Evolutionary conservation across 805 yeast species (phyloP).

Genomic region (Yarrowia osloensis): DNA sequence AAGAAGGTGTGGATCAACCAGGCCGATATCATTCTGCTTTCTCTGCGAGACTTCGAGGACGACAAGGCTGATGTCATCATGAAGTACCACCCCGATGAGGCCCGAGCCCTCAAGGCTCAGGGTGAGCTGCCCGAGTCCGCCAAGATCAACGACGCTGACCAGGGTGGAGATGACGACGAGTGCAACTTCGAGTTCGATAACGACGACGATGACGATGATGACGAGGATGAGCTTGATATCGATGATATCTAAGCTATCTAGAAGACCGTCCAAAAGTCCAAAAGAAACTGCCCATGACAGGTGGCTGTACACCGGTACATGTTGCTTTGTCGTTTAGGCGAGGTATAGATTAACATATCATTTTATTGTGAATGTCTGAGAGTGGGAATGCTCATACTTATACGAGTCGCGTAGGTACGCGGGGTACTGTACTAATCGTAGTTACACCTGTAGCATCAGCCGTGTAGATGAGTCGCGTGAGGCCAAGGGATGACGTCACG

Average conservation of each 20-base stretch:
- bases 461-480: too few relatives aligned
- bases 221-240: slow-evolving; percentile 73
- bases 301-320: neutral
- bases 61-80: slow-evolving; percentile 97
- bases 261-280: slow-evolving; percentile 7
- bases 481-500: neutral
- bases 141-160: slow-evolving; percentile 95
- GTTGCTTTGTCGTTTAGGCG: neutral
- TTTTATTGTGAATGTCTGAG: neutral
- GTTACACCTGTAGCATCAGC: too few relatives aligned
- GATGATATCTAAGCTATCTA: slow-evolving; percentile 73
- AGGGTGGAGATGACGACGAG: slow-evolving; percentile 94
- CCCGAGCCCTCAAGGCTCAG: slow-evolving; percentile 89
- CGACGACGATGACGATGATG: slow-evolving; percentile 78
- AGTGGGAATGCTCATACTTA: neutral
- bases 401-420: too few relatives aligned
- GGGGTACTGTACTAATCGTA: too few relatives aligned
- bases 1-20: slow-evolving; percentile 99
- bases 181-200: slow-evolving; percentile 98
- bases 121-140: slow-evolving; percentile 98
- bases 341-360: slow-evolving; percentile 28
- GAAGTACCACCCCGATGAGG: slow-evolving; percentile 96
- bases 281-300: neutral
- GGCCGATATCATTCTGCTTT: slow-evolving; percentile 95
- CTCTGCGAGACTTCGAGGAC: slow-evolving; percentile 97